phyloP scores from a whole-genome alignment of 2,329 filamentous ascomycete species.

The Zymoseptoria brevis region DNA sequence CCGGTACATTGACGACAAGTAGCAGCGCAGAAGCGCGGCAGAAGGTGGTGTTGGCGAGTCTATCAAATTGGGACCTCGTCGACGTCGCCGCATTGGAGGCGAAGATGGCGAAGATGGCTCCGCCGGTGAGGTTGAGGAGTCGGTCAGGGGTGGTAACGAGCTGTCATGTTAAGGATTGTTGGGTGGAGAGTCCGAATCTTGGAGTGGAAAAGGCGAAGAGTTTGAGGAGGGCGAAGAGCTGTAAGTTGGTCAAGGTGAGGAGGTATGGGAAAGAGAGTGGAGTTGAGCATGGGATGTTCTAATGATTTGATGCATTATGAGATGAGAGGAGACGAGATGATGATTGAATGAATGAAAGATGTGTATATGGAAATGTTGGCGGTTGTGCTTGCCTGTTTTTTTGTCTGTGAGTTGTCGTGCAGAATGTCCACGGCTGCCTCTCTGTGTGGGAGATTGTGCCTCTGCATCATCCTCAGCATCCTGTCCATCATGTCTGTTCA shows the following conservation, averaged over 20 bases:
- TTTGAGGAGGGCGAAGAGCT: not conserved
- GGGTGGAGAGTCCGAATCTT: not conserved
- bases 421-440: too few relatives aligned
- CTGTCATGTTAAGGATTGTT: not conserved
- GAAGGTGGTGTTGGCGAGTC: not conserved
- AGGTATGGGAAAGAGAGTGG: not conserved
- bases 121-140: not conserved
- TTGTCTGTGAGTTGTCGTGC: not conserved
- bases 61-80: not conserved
- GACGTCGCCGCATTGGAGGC: conserved; percentile 13
- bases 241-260: not conserved
- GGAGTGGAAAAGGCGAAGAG: not conserved
- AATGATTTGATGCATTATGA: not conserved
- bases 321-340: not conserved
- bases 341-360: not conserved
- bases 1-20: conserved; percentile 11
- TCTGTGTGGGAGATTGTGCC: too few relatives aligned
- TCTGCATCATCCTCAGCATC: too few relatives aligned
- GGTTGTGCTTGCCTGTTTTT: not conserved
- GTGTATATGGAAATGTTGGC: not conserved
- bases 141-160: not conserved
- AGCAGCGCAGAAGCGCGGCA: conserved; percentile 2
- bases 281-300: not conserved
- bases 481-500: too few relatives aligned
- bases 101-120: conserved; percentile 6